Base-by-base conservation (phyloP, 225 moss, liverwort and hornwort genomes). In the Physcomitrellopsis africana region DNA sequence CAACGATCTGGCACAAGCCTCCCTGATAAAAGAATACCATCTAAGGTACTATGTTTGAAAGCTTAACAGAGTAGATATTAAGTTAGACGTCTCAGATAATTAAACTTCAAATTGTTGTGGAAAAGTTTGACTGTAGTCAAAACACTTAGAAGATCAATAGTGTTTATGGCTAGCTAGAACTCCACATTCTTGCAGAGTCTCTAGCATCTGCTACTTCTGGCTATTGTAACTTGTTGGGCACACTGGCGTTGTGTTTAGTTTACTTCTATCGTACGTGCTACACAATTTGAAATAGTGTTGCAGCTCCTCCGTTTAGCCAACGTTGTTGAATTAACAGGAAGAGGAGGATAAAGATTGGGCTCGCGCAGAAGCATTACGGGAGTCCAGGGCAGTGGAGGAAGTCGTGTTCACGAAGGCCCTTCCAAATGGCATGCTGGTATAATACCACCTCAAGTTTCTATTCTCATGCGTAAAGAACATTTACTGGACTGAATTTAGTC, bases 291-390 rank as follows among this genome's bases (percentile, higher is more conserved):
- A 37, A 68, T 2, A 29, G 49, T 43, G 17, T 57, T 17, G 41
- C 60, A 9, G 49, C 23, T 69, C 19, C 10, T 14, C 61, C 13
- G 47, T 32, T 48, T 22, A 32, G 18, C 11, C 9, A 12, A 9
- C 22, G 29, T 43, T 76, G 17, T 3, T 73, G 17, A 20, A 67
- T 43, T 24, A 17, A 81, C 82, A 91, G 93, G 86, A 89, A 81
- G 89, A 84, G 63, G 87, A 91, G 54, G 93, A 93, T 56, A 68
- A 79, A 76, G 86, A 91, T 59, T 93, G 93, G 93, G 91, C 91
- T 55, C 91, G 87, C 42, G 93, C 93, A 59, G 86, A 93, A 72
- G 93, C 91, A 27, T 67, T 93, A 53, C 82, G 78, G 1, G 93
- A 87, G 19, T 91, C 93, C 0, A 82, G 65, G 59, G 66, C 85